These are phyloP conservation scores for Solanum hybrid DNA, from an alignment of 305 asterid genomes.

Conservation along the genomic window DNA sequence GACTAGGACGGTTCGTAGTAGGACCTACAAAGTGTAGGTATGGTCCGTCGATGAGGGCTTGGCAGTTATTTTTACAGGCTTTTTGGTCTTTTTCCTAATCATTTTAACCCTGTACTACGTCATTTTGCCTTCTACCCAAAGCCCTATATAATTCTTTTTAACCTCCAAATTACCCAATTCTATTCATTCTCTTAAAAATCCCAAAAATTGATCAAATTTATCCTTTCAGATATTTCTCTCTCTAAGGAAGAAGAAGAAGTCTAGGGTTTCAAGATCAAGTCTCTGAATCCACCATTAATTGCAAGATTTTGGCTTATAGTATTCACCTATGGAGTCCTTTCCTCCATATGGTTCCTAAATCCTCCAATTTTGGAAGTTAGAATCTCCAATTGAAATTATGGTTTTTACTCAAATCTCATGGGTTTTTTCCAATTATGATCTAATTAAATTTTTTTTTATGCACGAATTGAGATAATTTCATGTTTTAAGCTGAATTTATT, in stretches of 20 bases:
- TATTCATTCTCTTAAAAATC: background rate
- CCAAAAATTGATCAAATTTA: background rate
- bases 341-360: background rate
- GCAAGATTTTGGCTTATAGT: background rate
- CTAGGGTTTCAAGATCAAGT: background rate
- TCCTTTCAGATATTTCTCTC: background rate
- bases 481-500: background rate
- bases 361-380: background rate
- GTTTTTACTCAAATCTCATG: background rate
- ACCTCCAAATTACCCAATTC: background rate
- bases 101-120: too few relatives aligned
- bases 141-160: too few relatives aligned
- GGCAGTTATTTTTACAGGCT: too few relatives aligned
- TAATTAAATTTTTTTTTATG: too few relatives aligned
- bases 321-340: background rate
- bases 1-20: too few relatives aligned
- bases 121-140: too few relatives aligned
- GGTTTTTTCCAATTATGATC: background rate
- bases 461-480: background rate
- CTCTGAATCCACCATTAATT: background rate
- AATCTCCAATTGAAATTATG: background rate
- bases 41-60: too few relatives aligned
- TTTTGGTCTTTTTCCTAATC: too few relatives aligned
- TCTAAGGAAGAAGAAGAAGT: background rate
- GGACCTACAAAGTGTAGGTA: too few relatives aligned